Percentiles rank a stretch among this genome's conserved stretches.
These are phyloP conservation scores for Penicillium paradoxum DNA, from an alignment of 495 filamentous ascomycete species.

Conservation along the genomic window DNA sequence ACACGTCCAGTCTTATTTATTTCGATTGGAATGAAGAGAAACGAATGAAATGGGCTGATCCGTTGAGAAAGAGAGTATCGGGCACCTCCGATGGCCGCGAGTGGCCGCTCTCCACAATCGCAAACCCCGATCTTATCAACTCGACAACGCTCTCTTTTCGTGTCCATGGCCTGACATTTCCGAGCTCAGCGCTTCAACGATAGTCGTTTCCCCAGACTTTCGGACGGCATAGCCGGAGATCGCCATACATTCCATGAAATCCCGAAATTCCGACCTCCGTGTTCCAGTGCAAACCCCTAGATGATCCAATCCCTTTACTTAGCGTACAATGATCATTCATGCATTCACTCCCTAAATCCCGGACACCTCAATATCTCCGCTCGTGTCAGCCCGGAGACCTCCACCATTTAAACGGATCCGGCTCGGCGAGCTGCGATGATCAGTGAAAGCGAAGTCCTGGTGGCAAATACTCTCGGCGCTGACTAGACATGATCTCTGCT, in stretches of 20 bases:
- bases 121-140: constrained; percentile 30
- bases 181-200: too few species aligned
- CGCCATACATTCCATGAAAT: constrained; percentile 12
- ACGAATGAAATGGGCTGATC: constrained; percentile 15
- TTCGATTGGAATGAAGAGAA: constrained; percentile 4
- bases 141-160: too few species aligned
- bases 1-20: constrained; percentile 13
- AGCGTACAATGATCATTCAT: background rate
- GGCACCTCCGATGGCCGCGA: constrained; percentile 44
- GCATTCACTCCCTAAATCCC: background rate
- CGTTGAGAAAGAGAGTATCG: constrained; percentile 22
- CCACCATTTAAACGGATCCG: constrained; percentile 5
- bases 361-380: background rate
- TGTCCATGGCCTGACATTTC: too few species aligned
- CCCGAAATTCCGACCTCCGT: constrained; percentile 21
- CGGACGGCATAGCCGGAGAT: constrained; percentile 4
- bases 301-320: background rate
- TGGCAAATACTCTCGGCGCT: background rate
- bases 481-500: background rate
- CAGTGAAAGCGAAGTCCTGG: background rate
- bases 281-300: background rate
- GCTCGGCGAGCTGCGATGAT: constrained; percentile 5
- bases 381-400: constrained; percentile 9
- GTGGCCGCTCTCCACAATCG: constrained; percentile 30
- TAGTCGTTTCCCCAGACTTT: constrained; percentile 20